Evolutionary conservation across 768 basidiomycete species (phyloP), one percentile per base, ranked within the genome.

Genomic region (Agrocybe pediades): DNA sequence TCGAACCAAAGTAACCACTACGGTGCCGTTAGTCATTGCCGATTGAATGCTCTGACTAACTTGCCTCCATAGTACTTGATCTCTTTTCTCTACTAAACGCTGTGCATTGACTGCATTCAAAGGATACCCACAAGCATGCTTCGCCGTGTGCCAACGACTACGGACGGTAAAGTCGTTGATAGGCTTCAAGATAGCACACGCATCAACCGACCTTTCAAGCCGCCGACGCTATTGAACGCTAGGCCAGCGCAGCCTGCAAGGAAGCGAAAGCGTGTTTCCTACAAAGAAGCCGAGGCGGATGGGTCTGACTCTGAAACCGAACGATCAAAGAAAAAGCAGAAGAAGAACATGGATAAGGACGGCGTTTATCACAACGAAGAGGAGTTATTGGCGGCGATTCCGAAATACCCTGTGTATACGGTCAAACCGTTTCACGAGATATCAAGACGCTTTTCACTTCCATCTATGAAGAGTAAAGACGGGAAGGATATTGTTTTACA

Each of bases 261-360:
- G 21, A 97, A 96, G 68, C 84, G 94, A 46, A 95, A 92, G 64
- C 85, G 90, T 23, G 85, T 94, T 20, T 92, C 88, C 0, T 96
- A 96, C 77, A 91, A 89, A 62, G 90, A 82, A 3, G 77, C 83
- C 56, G 83, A 78, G 41, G 76, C 63, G 6, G 82, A 84, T 45
- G 84, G 75, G 45, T 80, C 82, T 19, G 84, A 83, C 55, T 74
- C 76, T 0, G 86, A 90, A 55, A 72, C 77, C 24, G 83, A 85
- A 29, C 69, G 67, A 24, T 64, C 67, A 23, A 74, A 73, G 53
- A 86, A 81, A 71, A 88, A 83, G 70, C 88, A 85, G 76, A 86
- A 84, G 64, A 87, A 81, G 66, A 81, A 79, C 47, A 78, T 71
- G 57, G 81, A 83, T 33, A 74, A 73, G 49, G 78, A 80, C 59